These are phyloP conservation scores for Parasarocladium wereldwijsianum DNA, from an alignment of 2,329 filamentous ascomycete genomes.

Conservation along the genomic window DNA sequence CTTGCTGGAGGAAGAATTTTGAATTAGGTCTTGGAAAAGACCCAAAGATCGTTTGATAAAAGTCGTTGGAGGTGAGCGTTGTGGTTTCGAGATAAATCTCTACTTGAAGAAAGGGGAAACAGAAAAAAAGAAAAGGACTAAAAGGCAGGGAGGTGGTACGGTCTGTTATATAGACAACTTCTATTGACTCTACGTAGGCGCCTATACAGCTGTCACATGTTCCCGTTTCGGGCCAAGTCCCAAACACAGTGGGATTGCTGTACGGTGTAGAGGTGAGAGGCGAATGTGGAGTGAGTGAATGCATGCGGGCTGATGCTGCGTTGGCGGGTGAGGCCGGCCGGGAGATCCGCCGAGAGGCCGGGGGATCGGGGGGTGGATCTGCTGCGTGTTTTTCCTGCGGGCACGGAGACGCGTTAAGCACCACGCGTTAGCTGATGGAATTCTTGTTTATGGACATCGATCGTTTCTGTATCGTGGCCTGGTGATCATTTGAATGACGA, in stretches of 20 bases:
- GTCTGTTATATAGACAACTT: slow-evolving; percentile 5
- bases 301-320: background rate
- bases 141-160: background rate
- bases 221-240: background rate
- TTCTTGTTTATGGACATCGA: too few relatives aligned
- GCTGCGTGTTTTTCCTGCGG: too few relatives aligned
- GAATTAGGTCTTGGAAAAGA: slow-evolving; percentile 4
- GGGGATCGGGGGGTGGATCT: too few relatives aligned
- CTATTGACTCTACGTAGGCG: too few relatives aligned
- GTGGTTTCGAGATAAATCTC: slow-evolving; percentile 5
- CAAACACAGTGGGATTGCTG: background rate
- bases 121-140: slow-evolving; percentile 1
- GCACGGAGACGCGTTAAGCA: too few relatives aligned
- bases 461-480: too few relatives aligned
- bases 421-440: too few relatives aligned
- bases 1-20: slow-evolving; percentile 2
- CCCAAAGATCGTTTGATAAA: slow-evolving; percentile 5
- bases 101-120: slow-evolving; percentile 5
- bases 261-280: slow-evolving; percentile 1
- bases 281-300: slow-evolving; percentile 1
- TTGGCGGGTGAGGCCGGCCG: background rate
- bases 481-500: too few relatives aligned
- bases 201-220: too few relatives aligned
- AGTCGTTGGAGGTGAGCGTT: slow-evolving; percentile 4
- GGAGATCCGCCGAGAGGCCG: slow-evolving; percentile 1